Conservation (phyloP, 2,329 filamentous ascomycete species). For the Myriosclerotinia curreyana region DNA sequence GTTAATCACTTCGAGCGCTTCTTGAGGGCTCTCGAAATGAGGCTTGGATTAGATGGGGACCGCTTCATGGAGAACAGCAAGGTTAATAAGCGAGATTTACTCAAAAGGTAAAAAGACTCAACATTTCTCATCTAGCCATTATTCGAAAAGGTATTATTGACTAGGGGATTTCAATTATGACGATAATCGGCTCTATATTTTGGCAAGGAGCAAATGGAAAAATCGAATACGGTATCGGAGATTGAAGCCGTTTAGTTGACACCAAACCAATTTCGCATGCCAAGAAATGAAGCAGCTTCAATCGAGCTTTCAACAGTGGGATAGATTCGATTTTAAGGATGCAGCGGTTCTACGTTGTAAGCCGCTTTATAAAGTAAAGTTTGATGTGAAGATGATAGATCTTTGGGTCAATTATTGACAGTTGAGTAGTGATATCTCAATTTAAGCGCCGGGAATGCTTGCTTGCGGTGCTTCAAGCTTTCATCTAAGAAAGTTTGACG, state of each 20-base stretch:
- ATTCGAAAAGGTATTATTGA: background rate
- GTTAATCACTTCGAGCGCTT: slow-evolving; percentile 5
- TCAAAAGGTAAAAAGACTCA: background rate
- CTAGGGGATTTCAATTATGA: too few species aligned
- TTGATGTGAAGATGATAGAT: background rate
- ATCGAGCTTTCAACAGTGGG: background rate
- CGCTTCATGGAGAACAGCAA: background rate
- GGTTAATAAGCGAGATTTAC: background rate
- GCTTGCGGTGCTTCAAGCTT: background rate
- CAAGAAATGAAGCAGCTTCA: background rate
- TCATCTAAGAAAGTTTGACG: background rate
- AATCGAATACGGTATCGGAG: too few species aligned
- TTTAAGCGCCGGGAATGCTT: too few species aligned
- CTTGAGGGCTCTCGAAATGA: slow-evolving; percentile 4
- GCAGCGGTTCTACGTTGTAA: background rate
- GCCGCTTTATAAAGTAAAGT: background rate
- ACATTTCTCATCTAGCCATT: background rate
- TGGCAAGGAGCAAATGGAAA: background rate
- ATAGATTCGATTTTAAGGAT: background rate
- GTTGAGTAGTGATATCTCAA: too few species aligned
- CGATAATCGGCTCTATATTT: background rate
- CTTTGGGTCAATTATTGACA: too few species aligned
- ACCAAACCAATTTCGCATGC: background rate
- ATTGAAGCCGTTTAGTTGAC: background rate
- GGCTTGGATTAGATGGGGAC: slow-evolving; percentile 8